phyloP scores from a whole-genome alignment of 106 monocot genomes.

The Acorus calamus region DNA sequence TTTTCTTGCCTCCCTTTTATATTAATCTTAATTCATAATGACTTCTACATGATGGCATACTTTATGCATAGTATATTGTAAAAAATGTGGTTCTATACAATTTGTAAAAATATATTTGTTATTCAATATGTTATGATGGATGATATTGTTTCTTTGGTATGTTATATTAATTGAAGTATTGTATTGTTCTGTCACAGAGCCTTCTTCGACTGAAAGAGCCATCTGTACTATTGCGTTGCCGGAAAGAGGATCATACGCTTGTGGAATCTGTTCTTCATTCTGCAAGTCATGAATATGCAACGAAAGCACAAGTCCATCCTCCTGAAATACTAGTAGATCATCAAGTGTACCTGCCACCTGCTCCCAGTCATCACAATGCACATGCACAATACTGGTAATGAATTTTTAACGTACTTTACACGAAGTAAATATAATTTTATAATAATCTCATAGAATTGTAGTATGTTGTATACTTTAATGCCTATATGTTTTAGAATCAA shows the following conservation, averaged over 20 bases:
- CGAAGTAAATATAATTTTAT: too few species aligned
- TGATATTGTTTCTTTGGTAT: background rate
- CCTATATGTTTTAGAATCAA: too few species aligned
- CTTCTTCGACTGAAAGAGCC: slow-evolving; percentile 83
- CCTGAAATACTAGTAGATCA: slow-evolving; percentile 60
- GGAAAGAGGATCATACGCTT: slow-evolving; percentile 46
- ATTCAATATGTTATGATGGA: background rate
- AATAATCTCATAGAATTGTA: too few species aligned
- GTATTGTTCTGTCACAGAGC: slow-evolving; percentile 32
- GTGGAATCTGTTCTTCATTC: slow-evolving; percentile 47
- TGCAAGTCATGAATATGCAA: slow-evolving; percentile 65
- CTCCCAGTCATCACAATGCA: slow-evolving; percentile 33
- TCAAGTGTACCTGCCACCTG: slow-evolving; percentile 49
- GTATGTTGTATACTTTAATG: too few species aligned
- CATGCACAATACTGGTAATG: slow-evolving; percentile 69
- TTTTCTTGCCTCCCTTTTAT: too few species aligned
- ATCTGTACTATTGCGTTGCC: slow-evolving; percentile 69
- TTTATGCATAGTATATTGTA: too few species aligned
- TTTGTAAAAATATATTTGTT: background rate
- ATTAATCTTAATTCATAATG: too few species aligned
- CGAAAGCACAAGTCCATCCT: slow-evolving; percentile 53
- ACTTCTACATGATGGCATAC: too few species aligned
- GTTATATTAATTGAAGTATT: background rate
- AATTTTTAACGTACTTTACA: too few species aligned
- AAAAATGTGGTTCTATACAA: too few species aligned